Conservation (phyloP, 192 early-diverging fungal species). For the Helicostylum pulchrum region DNA sequence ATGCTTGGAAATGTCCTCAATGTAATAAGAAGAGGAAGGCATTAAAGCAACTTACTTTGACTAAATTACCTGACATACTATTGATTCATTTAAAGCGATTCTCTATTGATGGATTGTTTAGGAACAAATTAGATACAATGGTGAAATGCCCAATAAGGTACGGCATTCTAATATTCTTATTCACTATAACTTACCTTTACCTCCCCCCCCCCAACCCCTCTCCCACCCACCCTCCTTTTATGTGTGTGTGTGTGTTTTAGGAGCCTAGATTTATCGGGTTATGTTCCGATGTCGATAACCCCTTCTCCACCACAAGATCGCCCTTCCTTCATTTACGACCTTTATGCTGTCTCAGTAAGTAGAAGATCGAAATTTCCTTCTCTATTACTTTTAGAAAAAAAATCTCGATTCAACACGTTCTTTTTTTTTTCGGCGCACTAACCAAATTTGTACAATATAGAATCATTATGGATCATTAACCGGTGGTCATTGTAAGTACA, state of each 20-base stretch:
- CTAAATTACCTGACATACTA: slow-evolving; percentile 81
- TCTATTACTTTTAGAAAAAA: neutral
- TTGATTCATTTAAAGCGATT: slow-evolving; percentile 94
- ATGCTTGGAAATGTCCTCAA: slow-evolving; percentile 85
- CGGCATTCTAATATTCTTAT: neutral
- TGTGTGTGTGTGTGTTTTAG: slow-evolving; percentile 6
- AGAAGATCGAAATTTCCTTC: neutral
- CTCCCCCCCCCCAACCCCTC: too few species aligned
- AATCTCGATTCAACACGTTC: neutral
- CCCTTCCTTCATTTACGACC: slow-evolving; percentile 54
- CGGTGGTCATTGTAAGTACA: slow-evolving; percentile 61
- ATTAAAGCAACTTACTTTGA: slow-evolving; percentile 75
- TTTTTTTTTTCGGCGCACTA: too few species aligned
- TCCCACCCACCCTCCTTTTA: neutral
- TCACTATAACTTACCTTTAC: neutral
- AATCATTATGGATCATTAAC: slow-evolving; percentile 78
- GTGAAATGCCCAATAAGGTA: slow-evolving; percentile 78
- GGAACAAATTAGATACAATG: slow-evolving; percentile 85
- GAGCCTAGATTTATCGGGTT: slow-evolving; percentile 56
- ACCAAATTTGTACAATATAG: slow-evolving; percentile 1
- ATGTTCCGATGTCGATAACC: slow-evolving; percentile 38
- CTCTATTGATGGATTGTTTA: slow-evolving; percentile 86
- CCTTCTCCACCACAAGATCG: slow-evolving; percentile 1
- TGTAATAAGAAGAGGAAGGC: slow-evolving; percentile 75
- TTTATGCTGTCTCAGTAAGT: slow-evolving; percentile 83